Conservation (phyloP, 495 filamentous ascomycete species). For the Trichoderma gamsii region DNA sequence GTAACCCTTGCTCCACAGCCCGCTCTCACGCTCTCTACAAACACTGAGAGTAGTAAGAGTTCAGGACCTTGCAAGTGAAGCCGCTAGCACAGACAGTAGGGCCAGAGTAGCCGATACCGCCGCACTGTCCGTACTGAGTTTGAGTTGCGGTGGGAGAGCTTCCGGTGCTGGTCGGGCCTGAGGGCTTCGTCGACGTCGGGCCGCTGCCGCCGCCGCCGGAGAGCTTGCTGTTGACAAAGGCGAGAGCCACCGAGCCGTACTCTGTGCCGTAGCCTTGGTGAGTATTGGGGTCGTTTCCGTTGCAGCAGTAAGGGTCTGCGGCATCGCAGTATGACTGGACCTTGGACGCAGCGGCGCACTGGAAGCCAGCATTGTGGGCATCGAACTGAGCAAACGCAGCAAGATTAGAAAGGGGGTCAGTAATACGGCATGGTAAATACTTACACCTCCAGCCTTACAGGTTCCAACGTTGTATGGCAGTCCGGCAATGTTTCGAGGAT, state of each 20-base stretch:
- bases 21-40: conserved; percentile 1
- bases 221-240: conserved; percentile 27
- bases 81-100: neutral
- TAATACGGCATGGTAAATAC: conserved; percentile 17
- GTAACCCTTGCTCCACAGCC: neutral
- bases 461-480: conserved; percentile 57
- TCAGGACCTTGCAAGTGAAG: neutral
- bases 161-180: neutral
- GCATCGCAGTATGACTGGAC: conserved; percentile 62
- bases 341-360: conserved; percentile 47
- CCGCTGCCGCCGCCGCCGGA: neutral
- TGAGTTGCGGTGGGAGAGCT: neutral
- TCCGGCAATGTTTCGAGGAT: conserved; percentile 48
- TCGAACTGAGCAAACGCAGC: conserved; percentile 41
- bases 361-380: conserved; percentile 49
- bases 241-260: conserved; percentile 34
- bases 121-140: conserved; percentile 4
- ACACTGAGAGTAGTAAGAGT: conserved; percentile 10
- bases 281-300: conserved; percentile 50
- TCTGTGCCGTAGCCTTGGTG: conserved; percentile 57
- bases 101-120: neutral
- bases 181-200: neutral
- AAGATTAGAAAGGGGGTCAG: neutral
- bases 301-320: conserved; percentile 60
- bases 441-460: conserved; percentile 51